A percentile compares a stretch with the other conserved stretches of the same genome.
These are phyloP conservation scores for Chlorencoelia australis DNA, from an alignment of 2,329 filamentous ascomycete genomes.

Conservation along the genomic window DNA sequence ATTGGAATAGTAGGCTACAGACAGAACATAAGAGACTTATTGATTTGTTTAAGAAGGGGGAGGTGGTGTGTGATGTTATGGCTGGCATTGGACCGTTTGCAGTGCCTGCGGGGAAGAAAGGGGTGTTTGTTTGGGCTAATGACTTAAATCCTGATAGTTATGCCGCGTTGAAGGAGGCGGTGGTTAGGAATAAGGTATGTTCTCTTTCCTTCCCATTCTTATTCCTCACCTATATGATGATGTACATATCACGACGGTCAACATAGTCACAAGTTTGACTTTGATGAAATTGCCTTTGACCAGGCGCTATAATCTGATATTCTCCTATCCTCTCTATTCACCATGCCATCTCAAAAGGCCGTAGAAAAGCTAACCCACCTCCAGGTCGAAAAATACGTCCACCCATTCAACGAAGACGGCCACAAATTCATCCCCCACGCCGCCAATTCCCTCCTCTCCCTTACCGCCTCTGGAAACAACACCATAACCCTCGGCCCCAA, in stretches of 20 bases:
- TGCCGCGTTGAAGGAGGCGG: slow-evolving; percentile 57
- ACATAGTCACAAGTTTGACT: slow-evolving; percentile 12
- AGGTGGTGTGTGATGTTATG: slow-evolving; percentile 95
- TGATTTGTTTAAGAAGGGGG: slow-evolving; percentile 65
- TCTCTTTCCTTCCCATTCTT: not conserved
- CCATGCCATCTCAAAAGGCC: not conserved
- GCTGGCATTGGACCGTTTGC: slow-evolving; percentile 94
- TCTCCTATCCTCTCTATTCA: not conserved
- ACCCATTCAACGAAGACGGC: slow-evolving; percentile 73
- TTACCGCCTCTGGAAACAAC: slow-evolving; percentile 39
- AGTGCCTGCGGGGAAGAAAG: slow-evolving; percentile 79
- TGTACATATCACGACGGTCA: slow-evolving; percentile 18
- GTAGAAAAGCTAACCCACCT: slow-evolving; percentile 6
- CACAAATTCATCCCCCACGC: slow-evolving; percentile 67
- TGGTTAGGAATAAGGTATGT: slow-evolving; percentile 68
- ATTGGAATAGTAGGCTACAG: slow-evolving; percentile 92
- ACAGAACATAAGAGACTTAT: slow-evolving; percentile 80
- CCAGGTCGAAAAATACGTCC: slow-evolving; percentile 58
- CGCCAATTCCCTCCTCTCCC: slow-evolving; percentile 47
- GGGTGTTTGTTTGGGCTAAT: slow-evolving; percentile 91
- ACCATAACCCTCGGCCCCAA: slow-evolving; percentile 41
- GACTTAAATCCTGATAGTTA: slow-evolving; percentile 91
- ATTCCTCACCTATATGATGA: slow-evolving; percentile 13
- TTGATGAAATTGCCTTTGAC: slow-evolving; percentile 14
- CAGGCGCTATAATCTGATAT: slow-evolving; percentile 13